phyloP scores from a whole-genome alignment of 2,329 filamentous ascomycete genomes.

The Tolypocladium guangdongense region DNA sequence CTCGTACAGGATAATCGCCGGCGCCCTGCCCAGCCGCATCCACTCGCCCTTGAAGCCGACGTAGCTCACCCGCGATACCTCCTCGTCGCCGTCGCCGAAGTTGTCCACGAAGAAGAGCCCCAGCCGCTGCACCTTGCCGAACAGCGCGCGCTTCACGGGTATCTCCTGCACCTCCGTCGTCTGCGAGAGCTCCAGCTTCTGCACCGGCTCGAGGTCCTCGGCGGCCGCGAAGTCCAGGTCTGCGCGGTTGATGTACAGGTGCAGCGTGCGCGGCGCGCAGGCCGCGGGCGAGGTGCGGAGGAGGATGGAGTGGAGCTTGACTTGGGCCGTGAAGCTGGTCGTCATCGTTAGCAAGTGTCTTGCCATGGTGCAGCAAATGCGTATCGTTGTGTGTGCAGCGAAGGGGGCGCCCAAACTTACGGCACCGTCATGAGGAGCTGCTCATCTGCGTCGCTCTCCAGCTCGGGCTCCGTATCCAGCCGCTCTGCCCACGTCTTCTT shows the following conservation, averaged over 20 bases:
- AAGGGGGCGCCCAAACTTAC: slow-evolving; percentile 37
- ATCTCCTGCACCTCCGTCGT: slow-evolving; percentile 79
- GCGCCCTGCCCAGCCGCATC: slow-evolving; percentile 63
- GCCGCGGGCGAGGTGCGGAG: slow-evolving; percentile 64
- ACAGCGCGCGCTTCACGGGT: slow-evolving; percentile 75
- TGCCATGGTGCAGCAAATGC: neutral
- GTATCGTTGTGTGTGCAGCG: neutral
- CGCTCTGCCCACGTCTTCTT: slow-evolving; percentile 89
- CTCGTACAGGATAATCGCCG: slow-evolving; percentile 83
- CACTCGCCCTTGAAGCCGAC: slow-evolving; percentile 91
- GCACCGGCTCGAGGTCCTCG: slow-evolving; percentile 57
- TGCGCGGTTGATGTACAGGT: slow-evolving; percentile 77
- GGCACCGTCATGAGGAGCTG: slow-evolving; percentile 89
- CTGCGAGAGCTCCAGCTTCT: slow-evolving; percentile 66
- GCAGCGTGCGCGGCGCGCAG: slow-evolving; percentile 70
- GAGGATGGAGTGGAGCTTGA: slow-evolving; percentile 84
- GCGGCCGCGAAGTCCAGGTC: slow-evolving; percentile 77
- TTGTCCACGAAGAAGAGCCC: slow-evolving; percentile 89
- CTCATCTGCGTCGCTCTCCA: slow-evolving; percentile 81
- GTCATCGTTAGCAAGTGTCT: neutral
- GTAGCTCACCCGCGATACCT: slow-evolving; percentile 70
- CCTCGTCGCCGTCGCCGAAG: slow-evolving; percentile 69
- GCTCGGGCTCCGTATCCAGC: slow-evolving; percentile 57
- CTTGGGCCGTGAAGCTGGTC: slow-evolving; percentile 76
- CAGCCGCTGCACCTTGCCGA: slow-evolving; percentile 74